phyloP scores from a whole-genome alignment of 441 rosid genomes.

The Eutrema salsugineum region DNA sequence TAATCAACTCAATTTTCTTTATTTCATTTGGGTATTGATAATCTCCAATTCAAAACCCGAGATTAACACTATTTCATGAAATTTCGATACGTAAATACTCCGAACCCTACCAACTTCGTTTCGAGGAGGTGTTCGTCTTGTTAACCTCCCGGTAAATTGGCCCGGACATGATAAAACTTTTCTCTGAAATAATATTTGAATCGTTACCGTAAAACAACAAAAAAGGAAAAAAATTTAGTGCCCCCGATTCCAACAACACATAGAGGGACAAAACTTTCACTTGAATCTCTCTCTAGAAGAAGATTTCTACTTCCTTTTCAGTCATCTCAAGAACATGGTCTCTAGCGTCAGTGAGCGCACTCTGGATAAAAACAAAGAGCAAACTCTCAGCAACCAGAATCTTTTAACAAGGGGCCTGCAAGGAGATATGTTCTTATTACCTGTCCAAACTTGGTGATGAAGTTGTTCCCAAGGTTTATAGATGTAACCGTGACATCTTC shows the following conservation, averaged over 20 bases:
- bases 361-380: constrained; percentile 35
- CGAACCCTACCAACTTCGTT: too few species aligned
- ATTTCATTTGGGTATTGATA: not conserved
- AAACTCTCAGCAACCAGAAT: not conserved
- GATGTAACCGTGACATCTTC: constrained; percentile 82
- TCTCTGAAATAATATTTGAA: not conserved
- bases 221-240: not conserved
- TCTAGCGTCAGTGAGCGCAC: constrained; percentile 83
- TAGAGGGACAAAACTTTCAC: not conserved
- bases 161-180: not conserved
- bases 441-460: constrained; percentile 95
- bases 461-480: constrained; percentile 78
- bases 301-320: constrained; percentile 81
- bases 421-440: constrained; percentile 33
- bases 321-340: constrained; percentile 95
- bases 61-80: too few species aligned
- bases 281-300: constrained; percentile 44
- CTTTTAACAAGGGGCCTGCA: not conserved
- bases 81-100: too few species aligned
- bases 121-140: not conserved
- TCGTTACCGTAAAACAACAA: not conserved
- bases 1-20: not conserved
- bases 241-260: not conserved
- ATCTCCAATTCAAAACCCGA: not conserved
- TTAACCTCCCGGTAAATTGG: not conserved